A percentile compares a stretch with the other conserved stretches of the same genome.
Evolutionary conservation across 2,329 filamentous ascomycete genomes (phyloP).

Genomic region (Penicillium sp.): DNA sequence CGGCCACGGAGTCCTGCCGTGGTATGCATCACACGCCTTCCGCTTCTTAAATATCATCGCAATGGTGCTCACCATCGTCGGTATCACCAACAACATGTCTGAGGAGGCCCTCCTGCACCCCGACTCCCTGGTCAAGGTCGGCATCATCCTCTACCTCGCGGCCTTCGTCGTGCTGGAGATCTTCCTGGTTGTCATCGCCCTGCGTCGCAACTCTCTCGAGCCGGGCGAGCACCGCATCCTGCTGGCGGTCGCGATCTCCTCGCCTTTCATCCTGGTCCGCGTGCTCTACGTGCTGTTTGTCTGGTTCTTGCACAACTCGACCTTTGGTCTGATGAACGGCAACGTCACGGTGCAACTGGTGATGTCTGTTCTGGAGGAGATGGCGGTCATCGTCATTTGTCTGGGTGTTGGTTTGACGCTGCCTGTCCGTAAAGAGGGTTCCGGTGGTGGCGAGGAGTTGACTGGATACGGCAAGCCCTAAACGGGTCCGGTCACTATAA

Average conservation of each 20-base stretch:
- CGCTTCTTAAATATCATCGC: conserved; percentile 32
- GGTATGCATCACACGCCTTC: conserved; percentile 29
- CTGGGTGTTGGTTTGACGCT: conserved; percentile 34
- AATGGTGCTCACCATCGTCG: conserved; percentile 45
- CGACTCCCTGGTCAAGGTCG: conserved; percentile 42
- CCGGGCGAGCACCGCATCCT: conserved; percentile 49
- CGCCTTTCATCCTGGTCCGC: conserved; percentile 53
- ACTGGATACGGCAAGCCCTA: too few relatives aligned
- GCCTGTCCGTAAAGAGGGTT: conserved; percentile 3
- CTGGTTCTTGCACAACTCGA: conserved; percentile 41
- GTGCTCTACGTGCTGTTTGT: conserved; percentile 49
- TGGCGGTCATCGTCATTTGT: conserved; percentile 46
- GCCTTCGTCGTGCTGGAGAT: conserved; percentile 32
- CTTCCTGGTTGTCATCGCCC: conserved; percentile 31
- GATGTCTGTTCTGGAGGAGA: conserved; percentile 53
- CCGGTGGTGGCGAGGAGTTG: background rate
- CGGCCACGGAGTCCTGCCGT: conserved; percentile 20
- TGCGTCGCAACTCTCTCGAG: conserved; percentile 35
- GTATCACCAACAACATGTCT: conserved; percentile 39
- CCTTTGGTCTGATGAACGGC: conserved; percentile 47
- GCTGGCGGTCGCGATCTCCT: conserved; percentile 42
- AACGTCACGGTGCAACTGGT: conserved; percentile 43
- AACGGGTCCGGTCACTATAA: too few relatives aligned
- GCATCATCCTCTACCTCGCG: conserved; percentile 45
- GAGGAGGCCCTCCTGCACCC: conserved; percentile 25